phyloP scores from a whole-genome alignment of 495 filamentous ascomycete species.

The Astrothelium subdiscretum region DNA sequence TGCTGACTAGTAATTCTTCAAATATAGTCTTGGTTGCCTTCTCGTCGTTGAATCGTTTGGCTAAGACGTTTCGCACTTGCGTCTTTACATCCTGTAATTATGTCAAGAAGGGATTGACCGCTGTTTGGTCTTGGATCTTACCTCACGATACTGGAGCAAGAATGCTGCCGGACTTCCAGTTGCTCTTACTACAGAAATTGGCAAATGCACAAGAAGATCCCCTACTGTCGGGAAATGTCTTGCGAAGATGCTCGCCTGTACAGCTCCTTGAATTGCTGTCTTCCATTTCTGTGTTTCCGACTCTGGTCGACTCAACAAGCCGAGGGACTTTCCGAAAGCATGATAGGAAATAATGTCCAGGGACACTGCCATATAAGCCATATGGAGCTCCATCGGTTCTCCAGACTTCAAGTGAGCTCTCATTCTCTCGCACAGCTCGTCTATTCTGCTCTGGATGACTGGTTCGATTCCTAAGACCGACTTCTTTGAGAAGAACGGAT shows the following conservation, averaged over 20 bases:
- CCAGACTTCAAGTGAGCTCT: background rate
- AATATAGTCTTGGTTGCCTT: background rate
- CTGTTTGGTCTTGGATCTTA: too few relatives aligned
- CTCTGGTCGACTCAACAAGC: background rate
- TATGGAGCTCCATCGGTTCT: slow-evolving; percentile 23
- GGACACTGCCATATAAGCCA: slow-evolving; percentile 32
- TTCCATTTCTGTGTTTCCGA: background rate
- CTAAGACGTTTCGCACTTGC: background rate
- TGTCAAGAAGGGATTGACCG: background rate
- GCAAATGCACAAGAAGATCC: background rate
- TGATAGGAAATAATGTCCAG: slow-evolving; percentile 35
- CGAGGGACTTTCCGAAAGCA: background rate
- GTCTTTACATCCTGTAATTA: background rate
- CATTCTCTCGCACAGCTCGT: slow-evolving; percentile 30
- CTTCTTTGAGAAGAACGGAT: slow-evolving; percentile 41
- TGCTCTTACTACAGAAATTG: background rate
- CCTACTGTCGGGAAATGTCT: background rate
- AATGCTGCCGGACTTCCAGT: background rate
- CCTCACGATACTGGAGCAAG: background rate
- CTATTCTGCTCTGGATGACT: slow-evolving; percentile 33
- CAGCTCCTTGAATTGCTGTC: background rate
- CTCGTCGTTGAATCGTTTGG: background rate
- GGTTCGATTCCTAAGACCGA: slow-evolving; percentile 34
- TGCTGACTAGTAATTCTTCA: background rate
- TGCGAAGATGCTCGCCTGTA: background rate